A percentile compares a stretch with the other conserved stretches of the same genome.
phyloP scores from a whole-genome alignment of 2,329 filamentous ascomycete genomes.

The Aspergillus bombycis region DNA sequence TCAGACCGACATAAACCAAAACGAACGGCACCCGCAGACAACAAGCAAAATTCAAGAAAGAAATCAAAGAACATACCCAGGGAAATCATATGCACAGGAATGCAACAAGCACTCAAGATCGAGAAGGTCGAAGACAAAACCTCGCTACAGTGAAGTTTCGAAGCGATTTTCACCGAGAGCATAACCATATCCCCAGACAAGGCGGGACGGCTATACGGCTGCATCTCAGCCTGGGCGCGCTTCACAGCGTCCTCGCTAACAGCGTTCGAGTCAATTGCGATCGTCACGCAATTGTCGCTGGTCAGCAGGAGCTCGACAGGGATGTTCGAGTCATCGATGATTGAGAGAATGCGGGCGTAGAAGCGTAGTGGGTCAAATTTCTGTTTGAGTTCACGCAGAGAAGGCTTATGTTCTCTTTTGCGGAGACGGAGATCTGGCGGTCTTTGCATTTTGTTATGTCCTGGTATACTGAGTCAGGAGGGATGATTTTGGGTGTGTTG shows the following conservation, averaged over 20 bases:
- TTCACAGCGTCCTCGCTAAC: neutral
- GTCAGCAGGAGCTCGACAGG: neutral
- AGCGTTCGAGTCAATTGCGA: neutral
- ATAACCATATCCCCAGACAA: neutral
- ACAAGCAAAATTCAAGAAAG: too few species aligned
- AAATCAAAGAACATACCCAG: neutral
- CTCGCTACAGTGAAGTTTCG: neutral
- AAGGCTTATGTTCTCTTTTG: neutral
- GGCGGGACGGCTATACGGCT: neutral
- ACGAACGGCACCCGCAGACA: neutral
- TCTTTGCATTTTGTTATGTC: neutral
- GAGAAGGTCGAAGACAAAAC: neutral
- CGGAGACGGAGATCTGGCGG: neutral
- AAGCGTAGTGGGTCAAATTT: conserved; percentile 1
- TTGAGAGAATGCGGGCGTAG: neutral
- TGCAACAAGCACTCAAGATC: neutral
- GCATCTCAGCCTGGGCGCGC: neutral
- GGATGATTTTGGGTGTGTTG: too few species aligned
- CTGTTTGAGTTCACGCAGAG: neutral
- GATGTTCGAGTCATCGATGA: conserved; percentile 3
- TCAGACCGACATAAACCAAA: neutral
- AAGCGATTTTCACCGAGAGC: neutral
- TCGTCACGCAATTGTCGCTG: neutral
- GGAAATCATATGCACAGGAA: neutral
- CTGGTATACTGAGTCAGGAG: neutral